Base-by-base conservation (phyloP, 1,139 yeast species). In the Yamadazyma siamensis region DNA sequence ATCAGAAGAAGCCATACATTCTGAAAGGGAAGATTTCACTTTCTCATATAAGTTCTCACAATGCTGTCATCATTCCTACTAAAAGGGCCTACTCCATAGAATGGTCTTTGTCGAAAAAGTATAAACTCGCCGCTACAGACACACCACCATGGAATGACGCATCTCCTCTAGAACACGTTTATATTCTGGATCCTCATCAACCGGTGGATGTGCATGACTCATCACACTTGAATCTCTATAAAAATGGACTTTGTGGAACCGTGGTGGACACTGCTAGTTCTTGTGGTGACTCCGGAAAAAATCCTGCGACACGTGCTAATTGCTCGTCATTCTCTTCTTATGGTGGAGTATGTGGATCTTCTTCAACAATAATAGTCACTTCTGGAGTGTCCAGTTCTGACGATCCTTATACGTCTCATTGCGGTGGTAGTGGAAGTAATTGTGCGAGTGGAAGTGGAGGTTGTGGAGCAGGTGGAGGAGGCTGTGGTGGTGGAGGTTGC, bases 11-110 rank as follows among this genome's bases (percentile, higher is more conserved):
- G 15, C 31, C 33, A 14, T 18, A 17, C 5, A 11, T 29, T 2
- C 22, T 25, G 5, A 8, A 18, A 6, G 11, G 21, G 10, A 11
- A 21, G 6, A 8, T 8, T 6, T 26, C 22, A 6, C n/a, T 8
- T 18, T 20, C 10, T 9, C 44, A 40, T 31, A 29, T 40, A 4
- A 40, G 44, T 27, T 8, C 11, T 14, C 44, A 40, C 28, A 34
- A 39, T 31, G 21, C 41, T 2, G 31, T 39, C 5, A 28, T 11
- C 6, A 21, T 38, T 6, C 30, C 29, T 4, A 39, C 43, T 14
- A 8, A 8, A 6, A 17, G 18, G 14, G 34, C 27, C 6, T 11
- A 15, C 3, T 12, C 18, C 13, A 13, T 31, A 4, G 12, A 17
- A 3, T 13, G n/a, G 13, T 12, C 6, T n/a, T 15, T 26, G 9